Conservation (phyloP, 2,329 filamentous ascomycete species). For the Byssochlamys sp. region DNA sequence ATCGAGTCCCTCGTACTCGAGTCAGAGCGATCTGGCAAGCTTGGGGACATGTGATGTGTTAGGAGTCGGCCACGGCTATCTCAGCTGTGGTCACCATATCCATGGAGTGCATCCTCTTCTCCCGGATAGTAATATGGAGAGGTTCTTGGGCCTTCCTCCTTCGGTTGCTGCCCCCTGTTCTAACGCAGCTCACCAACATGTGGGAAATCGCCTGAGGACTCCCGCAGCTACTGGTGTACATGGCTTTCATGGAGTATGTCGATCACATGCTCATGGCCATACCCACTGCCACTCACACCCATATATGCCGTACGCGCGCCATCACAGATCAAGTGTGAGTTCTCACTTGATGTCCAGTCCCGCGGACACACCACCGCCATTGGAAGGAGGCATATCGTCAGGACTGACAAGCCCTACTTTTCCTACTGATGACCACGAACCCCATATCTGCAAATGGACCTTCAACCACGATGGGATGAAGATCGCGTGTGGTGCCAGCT, state of each 20-base stretch:
- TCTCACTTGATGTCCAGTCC: conserved; percentile 29
- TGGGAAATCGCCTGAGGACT: conserved; percentile 20
- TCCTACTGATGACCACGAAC: conserved; percentile 19
- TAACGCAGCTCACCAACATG: conserved; percentile 22
- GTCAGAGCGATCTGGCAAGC: conserved; percentile 20
- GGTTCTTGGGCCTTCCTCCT: conserved; percentile 13
- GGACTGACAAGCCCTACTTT: conserved; percentile 29
- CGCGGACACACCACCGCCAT: conserved; percentile 26
- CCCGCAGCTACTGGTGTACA: conserved; percentile 7
- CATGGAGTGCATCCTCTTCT: conserved; percentile 2
- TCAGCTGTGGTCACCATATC: conserved; percentile 3
- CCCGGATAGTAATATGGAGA: conserved; percentile 8
- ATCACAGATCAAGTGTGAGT: conserved; percentile 27
- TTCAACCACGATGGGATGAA: conserved; percentile 16
- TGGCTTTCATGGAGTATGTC: conserved; percentile 20
- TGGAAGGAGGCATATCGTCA: conserved; percentile 26
- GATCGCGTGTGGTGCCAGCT: conserved; percentile 25
- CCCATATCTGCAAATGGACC: conserved; percentile 32
- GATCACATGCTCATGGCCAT: conserved; percentile 24
- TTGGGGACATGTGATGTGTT: conserved; percentile 29
- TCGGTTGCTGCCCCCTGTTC: conserved; percentile 21
- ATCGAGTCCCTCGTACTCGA: conserved; percentile 13
- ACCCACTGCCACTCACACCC: conserved; percentile 24
- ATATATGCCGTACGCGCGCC: conserved; percentile 26
- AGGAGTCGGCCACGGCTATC: conserved; percentile 23